Conservation (phyloP, 1,284 basidiomycete species). For the Cryptococcus neoformans region DNA sequence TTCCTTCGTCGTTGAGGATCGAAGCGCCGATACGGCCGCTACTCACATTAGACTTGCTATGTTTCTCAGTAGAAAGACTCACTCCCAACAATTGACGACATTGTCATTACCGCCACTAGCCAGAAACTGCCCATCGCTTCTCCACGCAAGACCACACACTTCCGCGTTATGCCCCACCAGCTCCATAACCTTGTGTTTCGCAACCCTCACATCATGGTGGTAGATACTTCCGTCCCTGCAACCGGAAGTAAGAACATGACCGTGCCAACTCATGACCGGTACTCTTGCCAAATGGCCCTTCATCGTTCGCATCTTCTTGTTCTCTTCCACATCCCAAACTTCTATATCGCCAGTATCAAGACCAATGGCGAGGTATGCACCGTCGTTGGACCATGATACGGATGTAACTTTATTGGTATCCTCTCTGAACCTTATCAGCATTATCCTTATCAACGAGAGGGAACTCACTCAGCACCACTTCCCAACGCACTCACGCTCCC, state of each 20-base stretch:
- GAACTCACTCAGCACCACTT: slow-evolving; percentile 2
- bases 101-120: slow-evolving; percentile 96
- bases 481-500: slow-evolving; percentile 60
- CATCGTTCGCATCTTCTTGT: slow-evolving; percentile 84
- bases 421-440: slow-evolving; percentile 39
- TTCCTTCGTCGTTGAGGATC: slow-evolving; percentile 38
- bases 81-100: slow-evolving; percentile 94
- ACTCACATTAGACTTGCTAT: too few relatives aligned
- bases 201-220: slow-evolving; percentile 87
- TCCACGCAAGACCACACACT: slow-evolving; percentile 64
- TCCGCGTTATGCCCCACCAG: slow-evolving; percentile 84
- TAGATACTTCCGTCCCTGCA: slow-evolving; percentile 89
- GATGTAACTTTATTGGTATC: slow-evolving; percentile 20
- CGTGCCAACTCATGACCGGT: slow-evolving; percentile 77
- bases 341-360: slow-evolving; percentile 83
- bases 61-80: slow-evolving; percentile 27
- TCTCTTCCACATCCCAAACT: slow-evolving; percentile 88
- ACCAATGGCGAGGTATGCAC: slow-evolving; percentile 70
- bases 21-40: slow-evolving; percentile 58
- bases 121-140: slow-evolving; percentile 77
- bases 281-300: slow-evolving; percentile 71
- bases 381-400: slow-evolving; percentile 31
- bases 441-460: neutral
- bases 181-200: slow-evolving; percentile 84
- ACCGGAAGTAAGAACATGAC: slow-evolving; percentile 80